These are phyloP conservation scores for Inonotus obliquus DNA, from an alignment of 1,284 basidiomycete species.

Conservation along the genomic window DNA sequence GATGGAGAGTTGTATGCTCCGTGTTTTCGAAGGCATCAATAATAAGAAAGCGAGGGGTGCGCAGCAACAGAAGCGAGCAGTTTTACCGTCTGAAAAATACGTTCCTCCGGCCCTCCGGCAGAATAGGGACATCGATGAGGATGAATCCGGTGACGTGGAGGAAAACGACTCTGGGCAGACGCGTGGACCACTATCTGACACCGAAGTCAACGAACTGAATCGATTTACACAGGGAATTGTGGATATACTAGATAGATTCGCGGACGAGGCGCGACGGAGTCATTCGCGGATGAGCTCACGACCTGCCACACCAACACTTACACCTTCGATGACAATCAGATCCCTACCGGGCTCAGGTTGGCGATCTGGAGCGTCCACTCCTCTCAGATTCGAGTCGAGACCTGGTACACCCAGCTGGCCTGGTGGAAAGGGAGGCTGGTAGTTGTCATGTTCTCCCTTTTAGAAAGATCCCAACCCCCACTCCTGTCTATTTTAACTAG, in stretches of 20 bases:
- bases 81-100: conserved; percentile 30
- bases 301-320: conserved; percentile 57
- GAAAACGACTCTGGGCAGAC: conserved; percentile 19
- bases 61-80: conserved; percentile 30
- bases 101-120: conserved; percentile 27
- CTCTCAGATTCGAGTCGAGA: conserved; percentile 49
- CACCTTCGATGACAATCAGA: conserved; percentile 33
- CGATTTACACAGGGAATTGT: conserved; percentile 72
- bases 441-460: neutral
- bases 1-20: conserved; percentile 83
- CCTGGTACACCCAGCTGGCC: conserved; percentile 62
- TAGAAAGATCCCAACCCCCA: neutral
- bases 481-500: neutral
- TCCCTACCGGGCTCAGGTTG: conserved; percentile 34
- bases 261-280: conserved; percentile 49
- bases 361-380: conserved; percentile 52
- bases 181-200: conserved; percentile 49
- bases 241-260: conserved; percentile 61
- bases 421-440: neutral
- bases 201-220: conserved; percentile 74
- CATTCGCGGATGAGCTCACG: conserved; percentile 59
- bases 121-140: conserved; percentile 47
- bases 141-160: conserved; percentile 42
- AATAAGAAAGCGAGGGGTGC: conserved; percentile 31
- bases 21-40: conserved; percentile 85